phyloP scores from a whole-genome alignment of 306 rosid species.

The Mimosa pudica region DNA sequence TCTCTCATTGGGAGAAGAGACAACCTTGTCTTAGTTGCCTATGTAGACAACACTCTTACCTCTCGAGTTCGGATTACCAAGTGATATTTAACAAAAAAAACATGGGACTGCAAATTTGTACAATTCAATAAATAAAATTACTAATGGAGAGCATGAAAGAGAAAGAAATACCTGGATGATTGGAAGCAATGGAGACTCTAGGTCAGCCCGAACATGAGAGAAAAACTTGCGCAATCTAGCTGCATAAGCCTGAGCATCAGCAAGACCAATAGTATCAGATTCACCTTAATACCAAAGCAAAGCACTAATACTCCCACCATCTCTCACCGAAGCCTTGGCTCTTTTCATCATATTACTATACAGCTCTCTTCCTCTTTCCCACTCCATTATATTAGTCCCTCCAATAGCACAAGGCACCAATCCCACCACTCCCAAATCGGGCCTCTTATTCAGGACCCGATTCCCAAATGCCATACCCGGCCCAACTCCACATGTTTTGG shows the following conservation, averaged over 20 bases:
- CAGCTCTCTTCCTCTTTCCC: constrained; percentile 49
- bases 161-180: constrained; percentile 57
- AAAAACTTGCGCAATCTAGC: constrained; percentile 54
- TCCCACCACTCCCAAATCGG: constrained; percentile 41
- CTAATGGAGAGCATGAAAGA: background rate
- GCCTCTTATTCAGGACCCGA: constrained; percentile 25
- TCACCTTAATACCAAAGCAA: constrained; percentile 90
- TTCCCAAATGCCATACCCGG: constrained; percentile 53
- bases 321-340: constrained; percentile 46
- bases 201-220: constrained; percentile 57
- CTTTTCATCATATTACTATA: constrained; percentile 65
- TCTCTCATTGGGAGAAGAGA: no score
- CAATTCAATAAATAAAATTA: no score
- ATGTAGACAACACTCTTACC: no score
- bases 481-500: constrained; percentile 44
- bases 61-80: no score
- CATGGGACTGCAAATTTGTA: no score
- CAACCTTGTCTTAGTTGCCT: no score
- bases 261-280: constrained; percentile 47
- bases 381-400: constrained; percentile 46
- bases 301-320: constrained; percentile 50
- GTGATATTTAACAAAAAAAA: no score
- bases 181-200: constrained; percentile 71
- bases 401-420: constrained; percentile 62
- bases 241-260: constrained; percentile 53